Percentiles rank a stretch among this genome's conserved stretches.
phyloP scores from a whole-genome alignment of 345 rosid species.

The Lepidium africanum region DNA sequence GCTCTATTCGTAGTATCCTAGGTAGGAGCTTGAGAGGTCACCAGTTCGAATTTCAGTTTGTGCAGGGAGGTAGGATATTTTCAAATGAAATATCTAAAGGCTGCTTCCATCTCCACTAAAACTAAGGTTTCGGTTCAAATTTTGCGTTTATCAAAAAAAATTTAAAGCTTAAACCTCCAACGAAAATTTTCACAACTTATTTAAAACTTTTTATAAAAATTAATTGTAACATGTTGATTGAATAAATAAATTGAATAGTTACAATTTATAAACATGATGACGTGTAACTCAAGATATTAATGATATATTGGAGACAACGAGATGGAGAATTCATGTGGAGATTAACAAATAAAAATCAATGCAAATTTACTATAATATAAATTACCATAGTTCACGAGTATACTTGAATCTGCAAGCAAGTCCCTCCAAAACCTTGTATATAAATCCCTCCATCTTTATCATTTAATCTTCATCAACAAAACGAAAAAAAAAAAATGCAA shows the following conservation, averaged over 20 bases:
- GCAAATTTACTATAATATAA: not conserved
- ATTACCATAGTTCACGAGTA: not conserved
- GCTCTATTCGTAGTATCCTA: too few species aligned
- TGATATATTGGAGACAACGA: not conserved
- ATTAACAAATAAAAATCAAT: not conserved
- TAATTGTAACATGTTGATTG: not conserved
- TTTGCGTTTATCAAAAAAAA: too few species aligned
- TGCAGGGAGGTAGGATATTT: too few species aligned
- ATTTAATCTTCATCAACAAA: not conserved
- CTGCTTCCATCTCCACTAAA: too few species aligned
- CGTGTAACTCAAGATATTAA: not conserved
- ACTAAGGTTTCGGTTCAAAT: too few species aligned
- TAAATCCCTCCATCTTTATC: not conserved
- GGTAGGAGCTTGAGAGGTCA: too few species aligned
- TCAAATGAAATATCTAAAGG: too few species aligned
- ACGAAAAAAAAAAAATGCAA: too few species aligned
- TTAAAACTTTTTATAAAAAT: too few species aligned
- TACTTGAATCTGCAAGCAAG: not conserved
- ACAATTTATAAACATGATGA: not conserved
- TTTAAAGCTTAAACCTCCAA: too few species aligned
- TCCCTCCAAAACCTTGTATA: not conserved
- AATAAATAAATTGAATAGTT: not conserved
- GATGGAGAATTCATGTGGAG: conserved; percentile 5
- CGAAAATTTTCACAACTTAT: too few species aligned
- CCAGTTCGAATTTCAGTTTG: too few species aligned